phyloP scores from a whole-genome alignment of 441 rosid species.

The Populus hybrid region DNA sequence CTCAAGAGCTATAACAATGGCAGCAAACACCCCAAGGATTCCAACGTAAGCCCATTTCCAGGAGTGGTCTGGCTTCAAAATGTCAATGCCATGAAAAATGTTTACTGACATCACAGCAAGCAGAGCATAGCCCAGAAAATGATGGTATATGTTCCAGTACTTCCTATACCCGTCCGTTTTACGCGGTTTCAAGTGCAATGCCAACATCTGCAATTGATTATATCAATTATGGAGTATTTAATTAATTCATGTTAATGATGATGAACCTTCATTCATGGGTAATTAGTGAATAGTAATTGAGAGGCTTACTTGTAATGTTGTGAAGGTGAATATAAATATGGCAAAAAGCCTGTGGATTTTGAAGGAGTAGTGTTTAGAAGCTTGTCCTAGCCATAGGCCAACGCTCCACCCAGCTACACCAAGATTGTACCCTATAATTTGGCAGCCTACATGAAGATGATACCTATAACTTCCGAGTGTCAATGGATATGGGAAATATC shows the following conservation, averaged over 20 bases:
- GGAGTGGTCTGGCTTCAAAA: conserved; percentile 30
- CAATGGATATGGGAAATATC: conserved; percentile 41
- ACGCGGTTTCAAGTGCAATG: conserved; percentile 36
- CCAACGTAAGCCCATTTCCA: conserved; percentile 46
- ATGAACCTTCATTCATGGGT: background rate
- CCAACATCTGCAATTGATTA: conserved; percentile 30
- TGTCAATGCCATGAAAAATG: conserved; percentile 45
- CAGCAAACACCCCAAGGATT: conserved; percentile 27
- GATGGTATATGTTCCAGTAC: conserved; percentile 62
- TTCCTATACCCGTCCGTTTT: conserved; percentile 32
- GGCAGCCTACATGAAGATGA: conserved; percentile 29
- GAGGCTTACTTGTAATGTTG: conserved; percentile 42
- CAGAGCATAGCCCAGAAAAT: conserved; percentile 45
- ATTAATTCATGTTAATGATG: background rate
- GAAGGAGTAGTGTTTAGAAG: conserved; percentile 36
- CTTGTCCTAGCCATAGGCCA: conserved; percentile 41
- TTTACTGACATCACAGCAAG: conserved; percentile 36
- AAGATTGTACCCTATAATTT: conserved; percentile 37
- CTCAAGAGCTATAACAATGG: conserved; percentile 28
- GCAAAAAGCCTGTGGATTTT: conserved; percentile 31
- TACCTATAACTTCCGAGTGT: conserved; percentile 17
- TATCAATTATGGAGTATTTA: too few relatives aligned
- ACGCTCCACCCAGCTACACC: conserved; percentile 42
- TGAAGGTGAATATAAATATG: conserved; percentile 41
- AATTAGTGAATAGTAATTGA: background rate